Base-by-base conservation (phyloP, 2,329 filamentous ascomycete species). In the Neoascochyta sp. region DNA sequence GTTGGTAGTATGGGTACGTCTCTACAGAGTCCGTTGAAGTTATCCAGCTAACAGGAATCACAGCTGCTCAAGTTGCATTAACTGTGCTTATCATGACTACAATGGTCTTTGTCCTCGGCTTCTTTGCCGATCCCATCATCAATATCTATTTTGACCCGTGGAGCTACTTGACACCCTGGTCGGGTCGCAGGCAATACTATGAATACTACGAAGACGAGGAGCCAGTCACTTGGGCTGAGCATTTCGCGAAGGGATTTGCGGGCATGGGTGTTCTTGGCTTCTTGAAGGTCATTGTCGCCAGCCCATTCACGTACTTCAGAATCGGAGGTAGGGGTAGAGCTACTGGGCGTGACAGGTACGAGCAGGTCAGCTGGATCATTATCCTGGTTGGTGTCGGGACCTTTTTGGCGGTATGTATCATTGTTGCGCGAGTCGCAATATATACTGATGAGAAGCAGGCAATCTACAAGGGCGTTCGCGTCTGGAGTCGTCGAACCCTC, bases 111-210 rank as follows among this genome's bases (percentile, higher is more conserved):
- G 21, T 86, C 1, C 77, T 96, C 33, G 92, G 92, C 22, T 96
- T 95, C 52, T 66, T 96, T 45, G 90, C 89, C 37, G 89, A 96
- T 62, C 89, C 89, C 2, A 86, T 96, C 38, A 82, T 96, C 60
- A 86, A 88, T 49, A 67, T 95, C 16, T 95, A 90, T 69, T 66
- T 90, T 32, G 87, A 95, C 54, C 88, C 88, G 0, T 65, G 65
- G 43, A 54, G 57, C 23, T 65, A 64, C 9, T 52, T 72, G 7
- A 54, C 53, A 16, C 60, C 61, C 4, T 61, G 55, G 41, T 44
- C 50, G 27, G 48, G 38, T 15, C 43, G 41, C 7, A 35, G 37
- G 11, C 36, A 39, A 17, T 23, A 51, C 17, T 39, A 59, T 31
- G 36, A 52, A 11, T 45, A 54, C 32, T 43, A 57, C 24, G 45